phyloP scores from a whole-genome alignment of 495 filamentous ascomycete genomes.

The Penicillium herquei region DNA sequence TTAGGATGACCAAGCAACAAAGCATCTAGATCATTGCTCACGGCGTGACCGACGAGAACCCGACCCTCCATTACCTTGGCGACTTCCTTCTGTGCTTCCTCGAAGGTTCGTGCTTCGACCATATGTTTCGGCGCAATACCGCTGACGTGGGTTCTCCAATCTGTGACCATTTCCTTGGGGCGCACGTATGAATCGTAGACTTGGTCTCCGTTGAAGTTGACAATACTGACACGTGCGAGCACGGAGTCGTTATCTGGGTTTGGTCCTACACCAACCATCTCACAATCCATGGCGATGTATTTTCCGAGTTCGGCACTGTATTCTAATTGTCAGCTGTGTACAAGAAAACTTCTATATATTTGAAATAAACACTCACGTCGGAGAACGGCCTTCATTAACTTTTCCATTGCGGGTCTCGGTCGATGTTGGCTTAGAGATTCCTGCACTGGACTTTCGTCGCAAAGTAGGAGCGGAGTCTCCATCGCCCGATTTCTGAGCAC shows the following conservation, averaged over 20 bases:
- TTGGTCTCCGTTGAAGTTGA: conserved; percentile 88
- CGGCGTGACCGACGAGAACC: conserved; percentile 85
- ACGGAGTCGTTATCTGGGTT: conserved; percentile 62
- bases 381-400: conserved; percentile 52
- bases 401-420: conserved; percentile 26
- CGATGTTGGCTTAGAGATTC: conserved; percentile 11
- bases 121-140: conserved; percentile 75
- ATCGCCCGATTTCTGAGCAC: conserved; percentile 12
- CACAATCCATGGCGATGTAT: conserved; percentile 92
- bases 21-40: conserved; percentile 79
- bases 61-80: conserved; percentile 67
- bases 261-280: conserved; percentile 92
- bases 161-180: conserved; percentile 71
- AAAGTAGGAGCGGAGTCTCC: conserved; percentile 16
- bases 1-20: conserved; percentile 74
- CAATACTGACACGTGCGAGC: conserved; percentile 80
- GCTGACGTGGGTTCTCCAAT: conserved; percentile 84
- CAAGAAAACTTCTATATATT: background rate
- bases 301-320: conserved; percentile 63
- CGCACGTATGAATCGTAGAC: conserved; percentile 89
- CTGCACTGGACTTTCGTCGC: conserved; percentile 27
- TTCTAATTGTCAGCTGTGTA: conserved; percentile 10
- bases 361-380: conserved; percentile 31
- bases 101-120: conserved; percentile 63
- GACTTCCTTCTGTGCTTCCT: conserved; percentile 71